Evolutionary conservation across 177 flowering plant genomes (phyloP), one percentile per base, ranked within the genome.

Genomic region (Vitis hybrid): DNA sequence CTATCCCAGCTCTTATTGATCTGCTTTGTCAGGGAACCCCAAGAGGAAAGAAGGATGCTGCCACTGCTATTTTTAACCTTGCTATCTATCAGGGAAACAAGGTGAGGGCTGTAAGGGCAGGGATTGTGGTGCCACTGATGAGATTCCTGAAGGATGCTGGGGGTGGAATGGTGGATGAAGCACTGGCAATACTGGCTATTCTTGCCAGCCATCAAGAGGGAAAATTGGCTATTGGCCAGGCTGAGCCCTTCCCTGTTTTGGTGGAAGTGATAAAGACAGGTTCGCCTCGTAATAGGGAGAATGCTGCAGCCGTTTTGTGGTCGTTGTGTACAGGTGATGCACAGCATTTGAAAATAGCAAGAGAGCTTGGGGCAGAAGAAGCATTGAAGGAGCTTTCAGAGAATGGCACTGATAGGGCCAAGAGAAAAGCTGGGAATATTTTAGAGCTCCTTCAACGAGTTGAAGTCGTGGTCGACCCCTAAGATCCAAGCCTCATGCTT

Each of bases 91-190:
- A 90, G 69, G 98, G 94, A 9, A 94, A 94, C 82, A 94, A 92
- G 75, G 96, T 84, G 61, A 79, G 89, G 66, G 98, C 98, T 6
- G 89, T 94, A 2, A 83, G 83, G 69, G 94, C 96, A 3, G 97
- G 98, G 27, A 87, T 94, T 64, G 92, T 92, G 67, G 75, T 48
- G 2, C 96, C 91, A 15, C 71, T 94, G 52, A 85, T 92, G 90
- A 74, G 84, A 40, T 75, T 92, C 18, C 64, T 94, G 69, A 84
- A 79, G 80, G 97, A 94, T 77, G 82, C 86, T 70, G 90, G 91
- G 8, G 86, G 94, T n/a, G 98, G 98, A 21, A 94, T 94, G 97
- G 83, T 92, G 72, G 98, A 94, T 75, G 98, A 94, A 75, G 90
- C 98, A 57, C 76, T 92, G 14, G 94, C 98, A 15, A 88, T 94